Evolutionary conservation across 768 basidiomycete species (phyloP), one percentile per base, ranked within the genome.

Genomic region (Suillus occidentalis): DNA sequence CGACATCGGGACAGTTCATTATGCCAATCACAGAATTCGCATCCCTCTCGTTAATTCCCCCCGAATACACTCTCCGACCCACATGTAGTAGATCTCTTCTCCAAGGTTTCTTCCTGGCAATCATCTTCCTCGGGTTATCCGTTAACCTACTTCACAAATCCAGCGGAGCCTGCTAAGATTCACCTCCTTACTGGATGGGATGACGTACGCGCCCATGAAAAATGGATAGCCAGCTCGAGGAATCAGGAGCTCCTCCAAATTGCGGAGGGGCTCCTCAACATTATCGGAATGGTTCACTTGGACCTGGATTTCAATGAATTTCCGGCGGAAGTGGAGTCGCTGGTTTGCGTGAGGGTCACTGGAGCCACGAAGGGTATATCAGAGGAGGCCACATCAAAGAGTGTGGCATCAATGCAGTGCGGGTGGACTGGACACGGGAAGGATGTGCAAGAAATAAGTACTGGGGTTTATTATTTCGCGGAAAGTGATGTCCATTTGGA

Each of bases 21-120:
- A 82, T 84, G 82, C 66, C 82, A 9, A 75, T 84, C 64, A 82
- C 80, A 42, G 83, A 84, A 72, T 75, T 81, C 39, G 78, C 77
- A 25, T 76, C 71, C 60, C 72, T 85, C 52, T 71, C 70, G 22
- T 70, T 83, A 63, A 67, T 74, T n/a, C 45, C 69, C 72, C 10
- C 76, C 78, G 0, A 63, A 77, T 60, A 72, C 71, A 50, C 61
- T 76, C 40, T 68, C 75, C 16, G 76, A 76, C 8, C 69, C 74
- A 6, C 63, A 66, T n/a, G 52, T 80, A 49, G 70, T 66, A 3
- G 59, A 69, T 13, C 70, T 78, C 61, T 74, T 85, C 61, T 61
- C 60, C 9, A 73, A 66, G 4, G 70, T 81, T 1, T 71, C 73
- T 8, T 57, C 64, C 8, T 74, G 73, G 64, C 84, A 85, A 71